Percentiles rank a stretch among this genome's conserved stretches.
These are phyloP conservation scores for Ophiostoma quercus DNA, from an alignment of 2,329 filamentous ascomycete genomes.

Conservation along the genomic window DNA sequence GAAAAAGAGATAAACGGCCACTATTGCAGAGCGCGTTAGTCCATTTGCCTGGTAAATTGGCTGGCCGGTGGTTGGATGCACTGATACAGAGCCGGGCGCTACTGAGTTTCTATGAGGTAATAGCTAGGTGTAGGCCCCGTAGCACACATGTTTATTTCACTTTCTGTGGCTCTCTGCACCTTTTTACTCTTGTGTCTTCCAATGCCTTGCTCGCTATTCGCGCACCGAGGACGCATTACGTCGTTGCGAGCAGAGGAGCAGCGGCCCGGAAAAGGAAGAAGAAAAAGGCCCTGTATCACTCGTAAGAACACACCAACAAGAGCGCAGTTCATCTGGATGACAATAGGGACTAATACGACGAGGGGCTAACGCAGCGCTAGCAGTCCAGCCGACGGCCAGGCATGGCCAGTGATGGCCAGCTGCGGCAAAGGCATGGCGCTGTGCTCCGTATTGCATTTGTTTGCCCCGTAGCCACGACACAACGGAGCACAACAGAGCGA, in stretches of 20 bases:
- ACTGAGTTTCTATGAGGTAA: constrained; percentile 10
- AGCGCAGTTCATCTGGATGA: neutral
- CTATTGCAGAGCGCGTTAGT: neutral
- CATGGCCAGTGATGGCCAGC: neutral
- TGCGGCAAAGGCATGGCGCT: neutral
- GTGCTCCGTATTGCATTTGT: neutral
- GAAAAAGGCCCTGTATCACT: neutral
- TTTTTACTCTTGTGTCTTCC: neutral
- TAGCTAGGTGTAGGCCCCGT: neutral
- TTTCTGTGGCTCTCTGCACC: neutral
- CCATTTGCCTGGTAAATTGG: neutral
- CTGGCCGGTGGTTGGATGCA: constrained; percentile 7
- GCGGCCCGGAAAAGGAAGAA: constrained; percentile 12
- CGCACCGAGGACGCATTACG: neutral
- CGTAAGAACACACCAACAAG: neutral
- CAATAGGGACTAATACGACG: neutral
- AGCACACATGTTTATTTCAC: constrained; percentile 8
- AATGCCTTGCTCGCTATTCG: constrained; percentile 7
- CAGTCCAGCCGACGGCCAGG: neutral
- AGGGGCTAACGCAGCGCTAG: neutral
- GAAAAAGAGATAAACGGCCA: neutral
- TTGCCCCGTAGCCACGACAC: neutral
- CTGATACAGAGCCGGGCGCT: constrained; percentile 1
- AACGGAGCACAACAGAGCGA: constrained; percentile 3
- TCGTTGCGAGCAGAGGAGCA: constrained; percentile 4